Conservation (phyloP, 345 rosid species). For the Populus nigra region DNA sequence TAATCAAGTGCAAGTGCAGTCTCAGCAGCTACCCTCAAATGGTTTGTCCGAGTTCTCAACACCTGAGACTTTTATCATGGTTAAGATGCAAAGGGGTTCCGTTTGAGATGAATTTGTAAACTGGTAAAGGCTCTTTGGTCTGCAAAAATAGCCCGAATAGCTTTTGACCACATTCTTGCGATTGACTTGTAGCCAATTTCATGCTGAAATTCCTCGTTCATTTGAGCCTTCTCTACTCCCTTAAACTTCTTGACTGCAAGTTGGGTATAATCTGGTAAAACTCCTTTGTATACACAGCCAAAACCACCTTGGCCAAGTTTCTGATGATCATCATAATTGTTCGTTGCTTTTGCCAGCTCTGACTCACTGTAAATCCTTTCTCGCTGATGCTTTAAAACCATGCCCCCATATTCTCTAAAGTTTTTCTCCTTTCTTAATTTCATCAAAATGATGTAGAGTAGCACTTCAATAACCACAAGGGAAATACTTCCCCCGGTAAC, state of each 20-base stretch:
- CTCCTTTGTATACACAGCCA: conserved; percentile 27
- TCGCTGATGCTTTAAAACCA: conserved; percentile 26
- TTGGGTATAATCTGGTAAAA: not conserved
- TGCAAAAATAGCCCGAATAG: conserved; percentile 18
- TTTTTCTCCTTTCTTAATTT: conserved; percentile 15
- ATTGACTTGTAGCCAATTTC: conserved; percentile 18
- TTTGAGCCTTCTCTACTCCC: not conserved
- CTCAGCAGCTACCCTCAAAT: conserved; percentile 13
- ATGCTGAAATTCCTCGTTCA: conserved; percentile 3
- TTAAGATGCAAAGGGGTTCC: conserved; percentile 9
- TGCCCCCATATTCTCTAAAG: conserved; percentile 27
- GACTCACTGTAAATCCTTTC: conserved; percentile 24
- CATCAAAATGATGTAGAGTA: not conserved
- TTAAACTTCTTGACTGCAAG: conserved; percentile 13
- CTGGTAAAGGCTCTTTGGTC: not conserved
- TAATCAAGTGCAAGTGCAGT: conserved; percentile 19
- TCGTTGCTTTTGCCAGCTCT: conserved; percentile 30
- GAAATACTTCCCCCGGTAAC: conserved; percentile 3
- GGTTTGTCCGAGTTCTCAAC: conserved; percentile 9
- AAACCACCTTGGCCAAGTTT: conserved; percentile 31
- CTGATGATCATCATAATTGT: conserved; percentile 12
- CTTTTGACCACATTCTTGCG: conserved; percentile 24
- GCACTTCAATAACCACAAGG: not conserved
- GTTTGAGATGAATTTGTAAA: not conserved
- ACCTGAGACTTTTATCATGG: not conserved